Conservation (phyloP, 495 filamentous ascomycete species). For the Podospora didyma region DNA sequence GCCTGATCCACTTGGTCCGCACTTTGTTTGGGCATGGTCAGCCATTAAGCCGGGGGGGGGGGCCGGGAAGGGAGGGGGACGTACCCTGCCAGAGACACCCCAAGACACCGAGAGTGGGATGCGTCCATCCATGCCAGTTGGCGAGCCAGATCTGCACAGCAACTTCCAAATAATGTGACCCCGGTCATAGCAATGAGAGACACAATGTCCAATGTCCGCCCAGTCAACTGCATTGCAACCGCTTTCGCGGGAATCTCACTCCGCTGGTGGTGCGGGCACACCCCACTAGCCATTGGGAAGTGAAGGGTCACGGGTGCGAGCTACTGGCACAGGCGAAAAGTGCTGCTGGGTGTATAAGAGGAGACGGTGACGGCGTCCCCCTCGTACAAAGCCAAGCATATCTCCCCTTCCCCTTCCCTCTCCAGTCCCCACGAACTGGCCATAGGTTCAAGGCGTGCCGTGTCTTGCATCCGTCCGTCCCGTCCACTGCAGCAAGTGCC, state of each 20-base stretch:
- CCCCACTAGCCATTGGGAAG: too few relatives aligned
- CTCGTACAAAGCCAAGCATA: not conserved
- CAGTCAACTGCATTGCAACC: constrained; percentile 6
- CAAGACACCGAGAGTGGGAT: not conserved
- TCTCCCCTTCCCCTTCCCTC: not conserved
- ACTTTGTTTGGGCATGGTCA: constrained; percentile 1
- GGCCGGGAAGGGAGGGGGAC: too few relatives aligned
- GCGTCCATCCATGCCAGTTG: not conserved
- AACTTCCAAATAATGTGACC: constrained; percentile 13
- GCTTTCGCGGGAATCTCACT: constrained; percentile 3
- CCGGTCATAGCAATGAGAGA: too few relatives aligned
- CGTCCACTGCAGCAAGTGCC: not conserved
- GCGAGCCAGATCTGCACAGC: constrained; percentile 12
- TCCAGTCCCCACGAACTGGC: not conserved
- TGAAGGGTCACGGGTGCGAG: too few relatives aligned
- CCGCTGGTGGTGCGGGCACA: too few relatives aligned
- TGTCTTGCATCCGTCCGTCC: not conserved
- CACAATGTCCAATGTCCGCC: not conserved
- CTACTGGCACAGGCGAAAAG: too few relatives aligned
- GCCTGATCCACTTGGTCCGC: constrained; percentile 3
- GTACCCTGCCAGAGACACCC: not conserved
- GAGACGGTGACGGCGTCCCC: constrained; percentile 1
- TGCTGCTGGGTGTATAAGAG: constrained; percentile 11
- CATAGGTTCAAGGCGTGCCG: not conserved
- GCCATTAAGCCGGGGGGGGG: constrained; percentile 16